Conservation (phyloP, 23 red algal species). For the Gracilaria domingensis region DNA sequence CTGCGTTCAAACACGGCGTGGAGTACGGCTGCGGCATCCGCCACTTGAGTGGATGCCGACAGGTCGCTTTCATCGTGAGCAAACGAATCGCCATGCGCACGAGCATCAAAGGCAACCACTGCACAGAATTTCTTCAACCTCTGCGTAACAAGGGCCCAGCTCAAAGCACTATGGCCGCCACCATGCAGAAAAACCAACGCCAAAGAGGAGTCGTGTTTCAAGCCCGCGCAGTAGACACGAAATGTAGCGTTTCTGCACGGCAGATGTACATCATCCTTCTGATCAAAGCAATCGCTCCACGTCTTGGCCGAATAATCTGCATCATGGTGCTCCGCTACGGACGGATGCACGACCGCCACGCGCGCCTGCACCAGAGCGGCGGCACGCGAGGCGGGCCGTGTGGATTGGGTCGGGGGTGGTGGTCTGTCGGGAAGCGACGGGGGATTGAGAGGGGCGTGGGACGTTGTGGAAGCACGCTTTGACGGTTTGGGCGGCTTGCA, state of each 20-base stretch:
- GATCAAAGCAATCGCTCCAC: constrained; percentile 68
- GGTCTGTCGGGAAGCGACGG: not conserved
- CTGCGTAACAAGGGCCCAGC: constrained; percentile 70
- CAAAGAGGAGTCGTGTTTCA: constrained; percentile 5
- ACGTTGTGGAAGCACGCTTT: not conserved
- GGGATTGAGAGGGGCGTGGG: not conserved
- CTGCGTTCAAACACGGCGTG: constrained; percentile 31
- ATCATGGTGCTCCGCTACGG: not conserved
- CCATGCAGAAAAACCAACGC: constrained; percentile 88
- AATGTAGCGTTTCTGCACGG: constrained; percentile 54
- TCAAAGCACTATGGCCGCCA: constrained; percentile 90
- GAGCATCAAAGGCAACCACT: constrained; percentile 92
- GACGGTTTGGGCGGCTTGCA: not conserved
- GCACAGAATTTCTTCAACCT: constrained; percentile 1
- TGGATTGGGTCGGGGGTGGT: not conserved
- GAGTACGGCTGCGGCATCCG: constrained; percentile 81
- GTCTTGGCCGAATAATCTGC: constrained; percentile 11
- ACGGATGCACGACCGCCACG: not conserved
- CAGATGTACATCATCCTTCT: constrained; percentile 14
- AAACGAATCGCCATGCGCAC: constrained; percentile 87
- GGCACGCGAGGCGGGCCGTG: not conserved
- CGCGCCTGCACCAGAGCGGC: not conserved
- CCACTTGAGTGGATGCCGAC: constrained; percentile 73
- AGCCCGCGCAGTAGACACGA: constrained; percentile 65
- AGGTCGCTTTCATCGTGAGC: constrained; percentile 80